Conservation (phyloP, 2,329 filamentous ascomycete species). For the Mariannaea elegans region DNA sequence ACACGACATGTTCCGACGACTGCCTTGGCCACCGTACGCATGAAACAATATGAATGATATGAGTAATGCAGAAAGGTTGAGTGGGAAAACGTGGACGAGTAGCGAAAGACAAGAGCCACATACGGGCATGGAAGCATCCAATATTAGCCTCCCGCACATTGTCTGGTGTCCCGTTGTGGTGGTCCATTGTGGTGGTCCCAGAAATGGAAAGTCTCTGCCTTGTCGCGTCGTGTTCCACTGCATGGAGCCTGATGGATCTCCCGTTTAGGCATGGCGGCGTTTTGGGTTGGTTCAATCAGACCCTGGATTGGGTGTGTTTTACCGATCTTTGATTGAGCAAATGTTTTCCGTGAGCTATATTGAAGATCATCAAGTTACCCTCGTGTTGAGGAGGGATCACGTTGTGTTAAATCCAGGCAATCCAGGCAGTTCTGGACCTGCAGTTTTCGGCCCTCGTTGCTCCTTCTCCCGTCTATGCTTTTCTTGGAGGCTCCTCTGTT, state of each 20-base stretch:
- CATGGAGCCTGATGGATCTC: conserved; percentile 15
- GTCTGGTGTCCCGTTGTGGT: background rate
- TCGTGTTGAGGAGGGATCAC: background rate
- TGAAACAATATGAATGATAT: background rate
- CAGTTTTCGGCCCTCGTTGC: background rate
- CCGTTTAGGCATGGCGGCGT: conserved; percentile 15
- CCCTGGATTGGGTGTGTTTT: conserved; percentile 12
- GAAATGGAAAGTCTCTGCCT: conserved; percentile 11
- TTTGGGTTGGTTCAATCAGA: conserved; percentile 12
- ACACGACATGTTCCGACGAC: conserved; percentile 19
- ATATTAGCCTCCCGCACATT: background rate
- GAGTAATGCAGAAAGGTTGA: background rate
- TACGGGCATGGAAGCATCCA: background rate
- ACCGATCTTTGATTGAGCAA: background rate
- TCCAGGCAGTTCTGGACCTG: too few relatives aligned
- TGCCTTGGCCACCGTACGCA: background rate
- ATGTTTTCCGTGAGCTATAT: background rate
- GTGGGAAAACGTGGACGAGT: background rate
- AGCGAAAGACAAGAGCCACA: background rate
- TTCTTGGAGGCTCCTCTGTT: conserved; percentile 2
- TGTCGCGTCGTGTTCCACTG: conserved; percentile 9
- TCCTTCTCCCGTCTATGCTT: background rate
- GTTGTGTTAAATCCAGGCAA: too few relatives aligned
- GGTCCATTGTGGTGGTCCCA: conserved; percentile 12
- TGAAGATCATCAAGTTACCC: background rate